These are phyloP conservation scores for Byssochlamys sp. DNA, from an alignment of 2,329 filamentous ascomycete genomes.

Conservation along the genomic window DNA sequence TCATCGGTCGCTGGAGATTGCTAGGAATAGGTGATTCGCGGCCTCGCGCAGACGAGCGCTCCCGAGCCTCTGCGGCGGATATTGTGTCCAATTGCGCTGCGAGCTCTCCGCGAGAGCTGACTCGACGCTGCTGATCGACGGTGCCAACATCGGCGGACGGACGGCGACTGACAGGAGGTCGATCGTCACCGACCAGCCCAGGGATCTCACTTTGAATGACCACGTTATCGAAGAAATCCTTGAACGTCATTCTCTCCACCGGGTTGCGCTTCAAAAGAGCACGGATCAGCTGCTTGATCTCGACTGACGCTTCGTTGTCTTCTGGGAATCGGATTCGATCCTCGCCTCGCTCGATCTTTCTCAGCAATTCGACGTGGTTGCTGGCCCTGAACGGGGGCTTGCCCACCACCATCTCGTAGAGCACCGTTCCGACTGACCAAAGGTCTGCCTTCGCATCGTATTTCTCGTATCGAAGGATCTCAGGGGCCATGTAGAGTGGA, in stretches of 20 bases:
- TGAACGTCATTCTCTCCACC: constrained; percentile 73
- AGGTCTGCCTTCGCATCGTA: constrained; percentile 95
- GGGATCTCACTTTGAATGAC: constrained; percentile 70
- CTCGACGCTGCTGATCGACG: constrained; percentile 6
- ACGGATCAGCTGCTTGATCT: constrained; percentile 72
- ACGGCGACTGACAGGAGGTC: constrained; percentile 29
- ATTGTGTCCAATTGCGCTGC: background rate
- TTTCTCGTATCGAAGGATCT: constrained; percentile 92
- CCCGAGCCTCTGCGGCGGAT: background rate
- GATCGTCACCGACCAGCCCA: constrained; percentile 68
- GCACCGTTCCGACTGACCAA: constrained; percentile 92
- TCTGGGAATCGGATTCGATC: constrained; percentile 76
- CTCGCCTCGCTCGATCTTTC: constrained; percentile 81
- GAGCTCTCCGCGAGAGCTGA: background rate
- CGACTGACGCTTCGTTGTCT: constrained; percentile 59
- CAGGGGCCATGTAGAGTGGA: constrained; percentile 95
- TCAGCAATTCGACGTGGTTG: constrained; percentile 87
- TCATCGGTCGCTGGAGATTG: constrained; percentile 31
- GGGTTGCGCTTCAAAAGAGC: constrained; percentile 75
- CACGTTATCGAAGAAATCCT: constrained; percentile 68
- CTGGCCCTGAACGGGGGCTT: constrained; percentile 81
- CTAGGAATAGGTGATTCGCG: constrained; percentile 14
- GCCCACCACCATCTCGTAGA: constrained; percentile 90
- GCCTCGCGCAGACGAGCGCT: background rate
- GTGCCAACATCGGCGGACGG: constrained; percentile 11